Evolutionary conservation across 345 rosid genomes (phyloP).

Genomic region (Gossypioides kirkii): DNA sequence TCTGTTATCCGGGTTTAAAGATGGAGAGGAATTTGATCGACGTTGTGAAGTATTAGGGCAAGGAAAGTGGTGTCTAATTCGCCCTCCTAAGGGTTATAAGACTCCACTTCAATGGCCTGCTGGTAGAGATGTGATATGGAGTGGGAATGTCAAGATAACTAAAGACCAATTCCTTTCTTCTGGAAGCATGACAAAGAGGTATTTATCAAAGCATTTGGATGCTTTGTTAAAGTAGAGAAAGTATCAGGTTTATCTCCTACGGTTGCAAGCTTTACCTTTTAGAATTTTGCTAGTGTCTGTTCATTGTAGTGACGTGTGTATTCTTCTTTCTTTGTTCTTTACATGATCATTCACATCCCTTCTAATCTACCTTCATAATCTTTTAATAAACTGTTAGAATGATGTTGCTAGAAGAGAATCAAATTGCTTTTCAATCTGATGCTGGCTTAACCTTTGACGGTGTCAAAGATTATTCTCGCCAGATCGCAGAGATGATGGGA

Average conservation of each 20-base stretch:
- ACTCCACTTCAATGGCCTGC: slow-evolving; percentile 89
- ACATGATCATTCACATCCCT: not conserved
- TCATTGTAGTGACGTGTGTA: not conserved
- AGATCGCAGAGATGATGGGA: slow-evolving; percentile 95
- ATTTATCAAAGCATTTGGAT: slow-evolving; percentile 4
- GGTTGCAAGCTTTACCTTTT: not conserved
- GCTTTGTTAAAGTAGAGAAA: slow-evolving; percentile 10
- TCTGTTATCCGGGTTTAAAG: slow-evolving; percentile 61
- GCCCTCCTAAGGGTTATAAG: slow-evolving; percentile 93
- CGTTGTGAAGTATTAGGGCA: slow-evolving; percentile 67
- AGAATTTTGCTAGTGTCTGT: not conserved
- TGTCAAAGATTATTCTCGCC: slow-evolving; percentile 91
- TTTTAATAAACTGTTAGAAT: slow-evolving; percentile 35
- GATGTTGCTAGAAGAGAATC: slow-evolving; percentile 98
- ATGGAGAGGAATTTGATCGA: slow-evolving; percentile 85
- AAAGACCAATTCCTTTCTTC: slow-evolving; percentile 97
- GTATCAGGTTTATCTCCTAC: slow-evolving; percentile 3
- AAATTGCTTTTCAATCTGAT: slow-evolving; percentile 89
- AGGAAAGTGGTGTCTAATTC: slow-evolving; percentile 60
- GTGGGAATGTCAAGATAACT: slow-evolving; percentile 84
- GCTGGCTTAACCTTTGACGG: slow-evolving; percentile 82
- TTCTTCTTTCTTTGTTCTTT: slow-evolving; percentile 3
- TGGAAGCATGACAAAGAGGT: slow-evolving; percentile 97
- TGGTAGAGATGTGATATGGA: slow-evolving; percentile 96
- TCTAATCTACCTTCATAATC: no score